Evolutionary conservation across 2,329 filamentous ascomycete species (phyloP), one percentile per base, ranked within the genome.

Genomic region (Exophiala sp.): DNA sequence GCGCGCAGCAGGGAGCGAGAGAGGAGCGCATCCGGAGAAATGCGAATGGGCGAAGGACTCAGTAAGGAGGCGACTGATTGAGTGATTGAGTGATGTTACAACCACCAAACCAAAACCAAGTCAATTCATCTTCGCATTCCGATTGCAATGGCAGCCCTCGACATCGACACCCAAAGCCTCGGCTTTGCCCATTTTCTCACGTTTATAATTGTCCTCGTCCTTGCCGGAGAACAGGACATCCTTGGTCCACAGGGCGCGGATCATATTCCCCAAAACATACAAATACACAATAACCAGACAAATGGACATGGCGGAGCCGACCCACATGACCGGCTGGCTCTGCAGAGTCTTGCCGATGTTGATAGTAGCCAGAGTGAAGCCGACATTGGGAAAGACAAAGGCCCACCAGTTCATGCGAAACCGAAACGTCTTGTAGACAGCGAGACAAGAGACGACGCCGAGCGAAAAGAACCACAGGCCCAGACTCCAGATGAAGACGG

Each of bases 311-410:
- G 73, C 78, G 13, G 74, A 76, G 1, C 73, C 73, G 18, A 82
- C 67, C 44, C 75, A 76, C 60, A 74, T 61, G n/a, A 83, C 66
- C 0, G 70, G 76, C 0, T 69, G 53, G 58, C 77, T 83, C 1
- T 70, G 64, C 9, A 82, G 66, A 0, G 66, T 71, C n/a, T 71
- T 70, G 2, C 76, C 81, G 39, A 82, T 67, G 11, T 77, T 70
- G 34, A 84, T 79, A 2, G 75, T 75, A 0, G 79, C 76, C 32
- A 84, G 68, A 1, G 77, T 79, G 44, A 84, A 76, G 0, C 81
- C 81, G 1, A 77, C 79, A 51, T 84, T 83, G 4, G 81, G 81
- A 60, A 84, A 85, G 27, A 85, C 75, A 64, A 82, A 81, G 4
- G 79, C 78, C 73, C 78, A 82, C 80, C 80, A 85, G 62, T 66